A percentile compares a stretch with the other conserved stretches of the same genome.
phyloP scores from a whole-genome alignment of 176 grass and related monocot species.

The Cymbopogon citratus region DNA sequence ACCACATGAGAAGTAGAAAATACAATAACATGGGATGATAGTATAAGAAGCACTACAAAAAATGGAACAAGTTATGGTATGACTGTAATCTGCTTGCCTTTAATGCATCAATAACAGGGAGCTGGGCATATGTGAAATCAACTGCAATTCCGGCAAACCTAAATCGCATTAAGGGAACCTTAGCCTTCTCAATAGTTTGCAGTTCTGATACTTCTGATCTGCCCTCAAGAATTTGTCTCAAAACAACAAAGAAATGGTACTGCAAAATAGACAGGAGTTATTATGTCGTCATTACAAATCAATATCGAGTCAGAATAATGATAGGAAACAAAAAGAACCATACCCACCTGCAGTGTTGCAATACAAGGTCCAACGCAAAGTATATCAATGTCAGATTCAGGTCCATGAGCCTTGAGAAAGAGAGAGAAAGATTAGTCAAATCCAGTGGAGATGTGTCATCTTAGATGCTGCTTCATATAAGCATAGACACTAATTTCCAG shows the following conservation, averaged over 20 bases:
- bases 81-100: conserved; percentile 33
- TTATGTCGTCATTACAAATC: background rate
- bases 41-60: background rate
- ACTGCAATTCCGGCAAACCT: conserved; percentile 49
- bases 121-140: conserved; percentile 57
- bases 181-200: conserved; percentile 50
- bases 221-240: conserved; percentile 47
- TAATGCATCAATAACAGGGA: conserved; percentile 45
- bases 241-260: conserved; percentile 67
- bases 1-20: background rate
- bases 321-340: background rate
- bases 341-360: conserved; percentile 39
- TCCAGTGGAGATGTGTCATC: background rate
- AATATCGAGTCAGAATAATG: background rate
- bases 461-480: background rate
- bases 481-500: background rate
- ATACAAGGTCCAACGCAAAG: conserved; percentile 60
- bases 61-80: background rate
- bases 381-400: conserved; percentile 68
- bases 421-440: background rate
- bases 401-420: conserved; percentile 60
- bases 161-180: conserved; percentile 70
- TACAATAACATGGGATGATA: background rate
- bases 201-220: conserved; percentile 50
- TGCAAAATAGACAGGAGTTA: conserved; percentile 17